phyloP scores from a whole-genome alignment of 805 yeast species.

The Saccharomycopsis babjevae region DNA sequence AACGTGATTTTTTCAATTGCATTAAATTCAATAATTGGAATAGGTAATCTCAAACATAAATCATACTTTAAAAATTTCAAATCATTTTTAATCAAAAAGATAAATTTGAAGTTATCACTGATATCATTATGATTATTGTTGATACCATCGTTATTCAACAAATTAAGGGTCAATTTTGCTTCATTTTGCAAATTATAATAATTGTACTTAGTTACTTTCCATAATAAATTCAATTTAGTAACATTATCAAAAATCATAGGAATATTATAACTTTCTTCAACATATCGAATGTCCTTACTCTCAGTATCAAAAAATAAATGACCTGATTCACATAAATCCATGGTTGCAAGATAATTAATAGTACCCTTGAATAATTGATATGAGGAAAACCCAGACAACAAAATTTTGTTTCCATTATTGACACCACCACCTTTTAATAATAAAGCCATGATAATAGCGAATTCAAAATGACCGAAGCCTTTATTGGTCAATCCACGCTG shows the following conservation, averaged over 20 bases:
- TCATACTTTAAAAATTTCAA: slow-evolving; percentile 56
- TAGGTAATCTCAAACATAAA: slow-evolving; percentile 41
- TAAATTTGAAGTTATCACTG: slow-evolving; percentile 70
- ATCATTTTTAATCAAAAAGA: slow-evolving; percentile 53
- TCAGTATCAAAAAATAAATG: slow-evolving; percentile 55
- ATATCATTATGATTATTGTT: slow-evolving; percentile 24
- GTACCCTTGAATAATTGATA: slow-evolving; percentile 91
- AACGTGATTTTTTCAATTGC: slow-evolving; percentile 65
- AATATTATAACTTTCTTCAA: slow-evolving; percentile 52
- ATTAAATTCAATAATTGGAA: slow-evolving; percentile 54
- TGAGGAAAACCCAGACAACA: slow-evolving; percentile 81
- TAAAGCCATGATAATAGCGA: slow-evolving; percentile 70
- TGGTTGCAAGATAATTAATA: slow-evolving; percentile 68
- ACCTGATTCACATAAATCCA: slow-evolving; percentile 56
- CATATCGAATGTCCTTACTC: slow-evolving; percentile 25
- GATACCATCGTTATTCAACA: slow-evolving; percentile 47
- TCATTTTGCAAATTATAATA: slow-evolving; percentile 51
- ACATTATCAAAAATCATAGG: slow-evolving; percentile 72
- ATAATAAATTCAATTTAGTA: slow-evolving; percentile 67
- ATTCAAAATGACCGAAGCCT: slow-evolving; percentile 92
- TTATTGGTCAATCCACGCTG: slow-evolving; percentile 57
- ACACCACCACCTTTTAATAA: slow-evolving; percentile 84
- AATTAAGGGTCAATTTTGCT: slow-evolving; percentile 56
- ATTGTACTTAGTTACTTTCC: slow-evolving; percentile 68
- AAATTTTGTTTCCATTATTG: slow-evolving; percentile 57